Base-by-base conservation (phyloP, 257 asterid species). In the Voacanga thouarsii region DNA sequence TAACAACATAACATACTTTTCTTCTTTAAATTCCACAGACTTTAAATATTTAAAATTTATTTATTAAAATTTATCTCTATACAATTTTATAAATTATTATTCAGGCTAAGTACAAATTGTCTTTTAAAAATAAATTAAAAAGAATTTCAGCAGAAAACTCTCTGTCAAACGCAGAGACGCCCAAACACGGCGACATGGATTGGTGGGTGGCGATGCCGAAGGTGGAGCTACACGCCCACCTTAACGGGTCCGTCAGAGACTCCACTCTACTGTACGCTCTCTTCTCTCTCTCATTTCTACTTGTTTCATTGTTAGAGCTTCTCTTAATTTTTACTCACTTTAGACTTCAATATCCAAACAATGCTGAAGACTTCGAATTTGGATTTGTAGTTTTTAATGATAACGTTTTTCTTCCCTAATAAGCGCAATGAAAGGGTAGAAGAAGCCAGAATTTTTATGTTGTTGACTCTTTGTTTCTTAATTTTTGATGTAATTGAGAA, bases 211-310 rank as follows among this genome's bases (percentile, higher is more conserved):
- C 86, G 87, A 85, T 94, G 86, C 98, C 97, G 5, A 94, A 94
- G 83, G 83, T 92, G 77, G 98, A 92, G 83, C 77, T 94, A 9
- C 97, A 94, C 65, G 97, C 98, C 28, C 98, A 94, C 86, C 97
- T 94, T 55, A 91, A 92, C 84, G 98, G 98, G 81, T 94, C 98
- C 75, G 88, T 94, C 71, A 83, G 98, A 79, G 92, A 91, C 85
- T 82, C 97, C 76, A 94, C 97, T 81, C 86, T 92, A 65, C 80
- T 91, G 98, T 94, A 89, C 63, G 66, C 49, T 59, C 28, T 68
- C 78, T 33, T 59, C 28, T 68, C 78, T 33, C 37, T 72, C 47
- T 68, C 30, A 12, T 23, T 33, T 72, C 0, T 28, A 53, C n/a
- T 77, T 43, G 10, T 47, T 41, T 63, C 44, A 0, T 47, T 14